Base-by-base conservation (phyloP, 208 protist genomes). In the Leishmania arabica region DNA sequence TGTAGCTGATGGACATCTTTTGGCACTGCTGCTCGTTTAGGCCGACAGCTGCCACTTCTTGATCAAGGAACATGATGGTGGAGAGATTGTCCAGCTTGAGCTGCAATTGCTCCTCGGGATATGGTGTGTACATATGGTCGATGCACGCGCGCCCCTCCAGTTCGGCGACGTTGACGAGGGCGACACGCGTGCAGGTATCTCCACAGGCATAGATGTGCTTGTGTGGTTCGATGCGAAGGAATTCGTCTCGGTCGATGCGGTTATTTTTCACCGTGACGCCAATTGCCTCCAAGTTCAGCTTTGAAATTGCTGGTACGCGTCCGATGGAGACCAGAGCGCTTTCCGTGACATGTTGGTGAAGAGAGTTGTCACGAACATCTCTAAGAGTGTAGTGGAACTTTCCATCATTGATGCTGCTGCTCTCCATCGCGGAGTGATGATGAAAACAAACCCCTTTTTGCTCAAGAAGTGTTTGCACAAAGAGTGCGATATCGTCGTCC, bases 21-120 rank as follows among this genome's bases (percentile, higher is more conserved):
- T 84, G 83, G 70, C 94, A 97, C 75, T 96, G 88, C 80, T 95
- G 91, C 80, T 98, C 95, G 80, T 98, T 98, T 58, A 97, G 77
- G 0, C 95, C 95, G 7, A 97, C 94, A 17, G 92, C 88, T 2
- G 95, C 93, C 7, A 98, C 93, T 69, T 98, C 94, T 77, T 96
- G 93, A 81, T 98, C 94, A 7, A 98, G 87, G 82, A 98, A 98
- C 94, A 98, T 97, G 79, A 98, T 98, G 21, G 93, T 97, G 31
- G 95, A 98, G 9, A 98, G 80, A 62, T 98, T 98, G 82, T 97
- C 92, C 2, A 97, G 80, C 47, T 81, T 73, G 34, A 91, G 83
- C 77, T 86, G 86, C 65, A 93, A 78, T 73, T 97, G 89, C 3
- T 90, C 90, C 74, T 97, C 92, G 0, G 90, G 91, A 71, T 89